Conservation (phyloP, 768 basidiomycete species). For the Mycena olivaceomarginata region DNA sequence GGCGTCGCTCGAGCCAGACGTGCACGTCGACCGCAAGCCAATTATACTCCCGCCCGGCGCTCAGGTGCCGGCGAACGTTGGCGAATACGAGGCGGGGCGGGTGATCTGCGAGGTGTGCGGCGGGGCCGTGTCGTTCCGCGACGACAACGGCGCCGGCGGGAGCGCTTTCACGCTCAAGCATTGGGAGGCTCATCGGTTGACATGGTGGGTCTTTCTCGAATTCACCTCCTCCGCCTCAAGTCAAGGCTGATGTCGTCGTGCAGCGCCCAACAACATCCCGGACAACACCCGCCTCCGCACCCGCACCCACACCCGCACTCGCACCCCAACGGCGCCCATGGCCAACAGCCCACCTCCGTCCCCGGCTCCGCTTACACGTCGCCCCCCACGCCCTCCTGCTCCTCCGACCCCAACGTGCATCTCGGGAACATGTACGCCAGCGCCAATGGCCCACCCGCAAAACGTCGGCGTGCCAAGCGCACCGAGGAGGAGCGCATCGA, state of each 20-base stretch:
- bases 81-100: slow-evolving; percentile 80
- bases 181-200: slow-evolving; percentile 80
- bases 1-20: background rate
- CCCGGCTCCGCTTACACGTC: background rate
- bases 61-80: slow-evolving; percentile 39
- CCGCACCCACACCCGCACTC: background rate
- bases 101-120: slow-evolving; percentile 82
- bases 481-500: slow-evolving; percentile 74
- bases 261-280: background rate
- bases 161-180: slow-evolving; percentile 77
- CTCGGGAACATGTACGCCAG: background rate
- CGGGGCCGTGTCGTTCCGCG: slow-evolving; percentile 78
- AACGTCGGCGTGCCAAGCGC: slow-evolving; percentile 43
- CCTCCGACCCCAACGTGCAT: background rate
- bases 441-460: slow-evolving; percentile 38
- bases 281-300: background rate
- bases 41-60: slow-evolving; percentile 41
- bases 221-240: background rate
- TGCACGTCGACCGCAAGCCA: slow-evolving; percentile 35
- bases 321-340: background rate
- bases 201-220: slow-evolving; percentile 67
- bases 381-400: background rate
- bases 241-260: background rate
- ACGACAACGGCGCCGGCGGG: slow-evolving; percentile 78
- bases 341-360: background rate